A percentile compares a stretch with the other conserved stretches of the same genome.
Conservation (phyloP, 2,329 filamentous ascomycete genomes). For the Alternaria solani region DNA sequence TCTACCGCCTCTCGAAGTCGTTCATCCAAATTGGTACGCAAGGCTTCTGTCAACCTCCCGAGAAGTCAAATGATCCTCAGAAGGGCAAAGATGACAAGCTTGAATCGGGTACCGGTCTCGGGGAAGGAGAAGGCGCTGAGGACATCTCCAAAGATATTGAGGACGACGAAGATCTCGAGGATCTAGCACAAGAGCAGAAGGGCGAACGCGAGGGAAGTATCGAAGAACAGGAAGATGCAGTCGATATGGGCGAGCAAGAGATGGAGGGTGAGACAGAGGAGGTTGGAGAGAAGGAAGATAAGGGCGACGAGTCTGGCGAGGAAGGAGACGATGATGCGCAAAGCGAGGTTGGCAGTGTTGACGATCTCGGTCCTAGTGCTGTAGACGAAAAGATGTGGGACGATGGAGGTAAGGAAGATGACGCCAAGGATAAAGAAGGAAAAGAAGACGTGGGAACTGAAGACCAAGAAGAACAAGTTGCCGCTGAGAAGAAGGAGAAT, state of each 20-base stretch:
- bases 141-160: constrained; percentile 98
- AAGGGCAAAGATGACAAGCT: constrained; percentile 77
- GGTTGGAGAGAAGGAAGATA: constrained; percentile 60
- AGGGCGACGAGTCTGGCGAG: constrained; percentile 62
- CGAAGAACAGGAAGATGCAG: constrained; percentile 81
- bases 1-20: constrained; percentile 76
- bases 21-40: constrained; percentile 82
- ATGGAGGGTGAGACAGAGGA: constrained; percentile 85
- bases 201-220: constrained; percentile 68
- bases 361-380: constrained; percentile 86
- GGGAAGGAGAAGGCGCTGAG: constrained; percentile 92
- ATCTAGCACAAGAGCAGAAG: constrained; percentile 85
- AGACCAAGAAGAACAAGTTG: constrained; percentile 57
- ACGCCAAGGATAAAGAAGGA: constrained; percentile 82
- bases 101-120: constrained; percentile 90
- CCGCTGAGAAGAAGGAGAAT: constrained; percentile 58
- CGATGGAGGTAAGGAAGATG: constrained; percentile 77
- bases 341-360: constrained; percentile 88
- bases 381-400: constrained; percentile 99
- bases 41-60: constrained; percentile 90
- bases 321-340: constrained; percentile 71
- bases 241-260: constrained; percentile 93
- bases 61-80: constrained; percentile 72
- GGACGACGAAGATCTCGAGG: constrained; percentile 90
- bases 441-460: constrained; percentile 63